A percentile compares a stretch with the other conserved stretches of the same genome.
Conservation (phyloP, 139 green algal genomes). For the Pleodorina starrii region DNA sequence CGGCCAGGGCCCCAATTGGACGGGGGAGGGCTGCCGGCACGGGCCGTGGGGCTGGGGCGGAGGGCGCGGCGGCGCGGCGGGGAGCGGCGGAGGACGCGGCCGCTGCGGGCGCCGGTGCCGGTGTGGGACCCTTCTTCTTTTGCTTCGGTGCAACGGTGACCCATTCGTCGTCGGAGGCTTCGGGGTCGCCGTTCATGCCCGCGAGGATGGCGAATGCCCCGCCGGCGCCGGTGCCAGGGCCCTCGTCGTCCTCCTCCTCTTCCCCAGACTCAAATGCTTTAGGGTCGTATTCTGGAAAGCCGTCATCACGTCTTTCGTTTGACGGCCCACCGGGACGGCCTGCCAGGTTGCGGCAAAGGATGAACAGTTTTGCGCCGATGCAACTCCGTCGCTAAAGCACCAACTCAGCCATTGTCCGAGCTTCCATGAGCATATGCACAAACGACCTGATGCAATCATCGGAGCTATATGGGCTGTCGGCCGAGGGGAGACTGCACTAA, state of each 20-base stretch:
- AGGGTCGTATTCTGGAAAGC: slow-evolving; percentile 28
- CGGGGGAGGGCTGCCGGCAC: neutral
- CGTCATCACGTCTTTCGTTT: neutral
- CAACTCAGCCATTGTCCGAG: too few species aligned
- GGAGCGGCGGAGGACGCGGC: neutral
- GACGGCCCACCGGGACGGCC: neutral
- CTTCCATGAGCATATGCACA: too few species aligned
- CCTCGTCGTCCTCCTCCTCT: neutral
- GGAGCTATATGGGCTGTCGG: too few species aligned
- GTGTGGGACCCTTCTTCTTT: neutral
- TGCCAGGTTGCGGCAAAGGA: neutral
- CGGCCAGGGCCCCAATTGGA: neutral
- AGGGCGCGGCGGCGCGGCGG: neutral
- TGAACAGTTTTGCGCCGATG: too few species aligned
- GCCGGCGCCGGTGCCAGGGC: neutral
- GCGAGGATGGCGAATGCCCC: slow-evolving; percentile 21
- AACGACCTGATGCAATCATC: too few species aligned
- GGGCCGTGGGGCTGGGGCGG: neutral
- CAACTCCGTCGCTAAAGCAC: too few species aligned
- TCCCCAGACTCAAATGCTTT: neutral
- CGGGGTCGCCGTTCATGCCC: neutral
- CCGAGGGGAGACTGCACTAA: too few species aligned
- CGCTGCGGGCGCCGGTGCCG: neutral
- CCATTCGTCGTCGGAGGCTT: slow-evolving; percentile 13
- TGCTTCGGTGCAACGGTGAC: neutral